A percentile compares a stretch with the other conserved stretches of the same genome.
phyloP scores from a whole-genome alignment of 306 rosid species.

The Lathyrus sativus region DNA sequence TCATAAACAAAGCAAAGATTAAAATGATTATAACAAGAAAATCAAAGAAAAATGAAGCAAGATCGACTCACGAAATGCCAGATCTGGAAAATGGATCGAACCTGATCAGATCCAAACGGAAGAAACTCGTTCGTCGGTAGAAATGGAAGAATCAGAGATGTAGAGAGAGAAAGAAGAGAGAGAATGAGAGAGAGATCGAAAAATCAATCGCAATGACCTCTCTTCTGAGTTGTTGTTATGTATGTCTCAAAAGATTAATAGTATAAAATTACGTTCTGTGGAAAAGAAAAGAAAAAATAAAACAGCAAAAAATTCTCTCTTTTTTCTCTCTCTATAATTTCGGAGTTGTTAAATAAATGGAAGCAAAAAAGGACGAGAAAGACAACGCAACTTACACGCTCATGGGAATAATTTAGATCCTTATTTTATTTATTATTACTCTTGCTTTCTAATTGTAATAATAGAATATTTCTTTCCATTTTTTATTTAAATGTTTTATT shows the following conservation, averaged over 20 bases:
- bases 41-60: background rate
- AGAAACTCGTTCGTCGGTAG: conserved; percentile 34
- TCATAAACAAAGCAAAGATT: background rate
- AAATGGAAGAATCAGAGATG: conserved; percentile 22
- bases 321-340: conserved; percentile 36
- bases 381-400: conserved; percentile 72
- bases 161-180: conserved; percentile 12
- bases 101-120: conserved; percentile 45
- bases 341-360: conserved; percentile 36
- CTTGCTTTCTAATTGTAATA: no score
- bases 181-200: conserved; percentile 7
- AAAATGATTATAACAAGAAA: background rate
- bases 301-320: background rate
- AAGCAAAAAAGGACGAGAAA: conserved; percentile 43
- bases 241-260: conserved; percentile 14
- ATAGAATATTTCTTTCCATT: no score
- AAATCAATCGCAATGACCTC: conserved; percentile 28
- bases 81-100: conserved; percentile 49
- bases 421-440: no score
- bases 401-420: conserved; percentile 2
- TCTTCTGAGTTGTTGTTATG: conserved; percentile 31
- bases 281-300: background rate
- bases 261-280: conserved; percentile 4
- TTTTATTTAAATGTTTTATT: no score
- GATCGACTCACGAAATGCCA: conserved; percentile 44